Percentiles rank a stretch among this genome's conserved stretches.
Conservation (phyloP, 441 rosid species). For the Euphorbia corollata region DNA sequence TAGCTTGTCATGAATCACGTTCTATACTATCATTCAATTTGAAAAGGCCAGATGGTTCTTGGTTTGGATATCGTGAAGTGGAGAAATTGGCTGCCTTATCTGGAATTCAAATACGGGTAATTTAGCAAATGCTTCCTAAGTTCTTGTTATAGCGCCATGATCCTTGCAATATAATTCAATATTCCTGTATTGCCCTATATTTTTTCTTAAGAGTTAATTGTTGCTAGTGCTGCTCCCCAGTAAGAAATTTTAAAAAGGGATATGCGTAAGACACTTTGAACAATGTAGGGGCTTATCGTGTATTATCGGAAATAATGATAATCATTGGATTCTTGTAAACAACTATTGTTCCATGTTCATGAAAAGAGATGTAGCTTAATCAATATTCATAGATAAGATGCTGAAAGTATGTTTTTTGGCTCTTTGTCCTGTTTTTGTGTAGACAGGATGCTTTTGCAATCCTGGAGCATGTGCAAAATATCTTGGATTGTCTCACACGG, state of each 20-base stretch:
- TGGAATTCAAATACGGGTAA: conserved; percentile 93
- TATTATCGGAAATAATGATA: background rate
- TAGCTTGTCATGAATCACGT: conserved; percentile 40
- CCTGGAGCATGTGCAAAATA: conserved; percentile 98
- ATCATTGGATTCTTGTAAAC: background rate
- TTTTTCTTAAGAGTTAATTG: background rate
- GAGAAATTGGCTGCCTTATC: conserved; percentile 91
- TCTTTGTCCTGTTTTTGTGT: conserved; percentile 30
- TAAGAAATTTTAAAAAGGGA: background rate
- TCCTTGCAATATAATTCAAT: background rate
- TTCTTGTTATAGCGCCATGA: background rate
- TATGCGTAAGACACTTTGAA: background rate
- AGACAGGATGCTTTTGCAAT: conserved; percentile 99
- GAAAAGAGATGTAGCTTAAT: conserved; percentile 10
- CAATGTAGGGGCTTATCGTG: background rate
- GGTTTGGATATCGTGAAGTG: conserved; percentile 93
- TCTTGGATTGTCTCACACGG: conserved; percentile 77
- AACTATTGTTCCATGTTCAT: conserved; percentile 10
- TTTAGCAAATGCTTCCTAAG: background rate
- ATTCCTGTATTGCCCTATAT: background rate
- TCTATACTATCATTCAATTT: conserved; percentile 74
- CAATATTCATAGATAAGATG: background rate
- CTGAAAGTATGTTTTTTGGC: conserved; percentile 23
- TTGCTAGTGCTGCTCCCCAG: background rate
- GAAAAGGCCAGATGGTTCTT: conserved; percentile 83